These are phyloP conservation scores for Penicillium nucicola DNA, from an alignment of 495 filamentous ascomycete genomes.

Conservation along the genomic window DNA sequence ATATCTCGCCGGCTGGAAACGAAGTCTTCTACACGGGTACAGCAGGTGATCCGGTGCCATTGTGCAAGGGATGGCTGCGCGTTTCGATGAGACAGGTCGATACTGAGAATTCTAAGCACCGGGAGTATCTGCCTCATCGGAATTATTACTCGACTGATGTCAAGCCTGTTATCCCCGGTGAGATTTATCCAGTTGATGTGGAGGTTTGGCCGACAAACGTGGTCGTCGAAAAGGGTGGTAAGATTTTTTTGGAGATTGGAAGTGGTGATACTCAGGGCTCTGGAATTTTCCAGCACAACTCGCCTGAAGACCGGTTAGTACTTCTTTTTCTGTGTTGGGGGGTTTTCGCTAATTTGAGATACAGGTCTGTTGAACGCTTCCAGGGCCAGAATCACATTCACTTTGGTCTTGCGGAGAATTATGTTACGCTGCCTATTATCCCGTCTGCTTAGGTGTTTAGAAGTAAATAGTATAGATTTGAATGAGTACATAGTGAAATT, in stretches of 20 bases:
- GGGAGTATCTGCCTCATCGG: slow-evolving; percentile 53
- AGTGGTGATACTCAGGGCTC: slow-evolving; percentile 60
- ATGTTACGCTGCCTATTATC: slow-evolving; percentile 54
- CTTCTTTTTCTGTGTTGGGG: neutral
- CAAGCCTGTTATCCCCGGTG: slow-evolving; percentile 48
- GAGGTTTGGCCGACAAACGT: slow-evolving; percentile 71
- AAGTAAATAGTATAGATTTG: neutral
- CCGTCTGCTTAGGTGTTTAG: slow-evolving; percentile 22
- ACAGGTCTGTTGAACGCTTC: slow-evolving; percentile 43
- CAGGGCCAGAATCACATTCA: slow-evolving; percentile 53
- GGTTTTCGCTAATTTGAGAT: neutral
- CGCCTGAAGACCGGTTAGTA: slow-evolving; percentile 40
- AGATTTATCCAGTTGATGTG: slow-evolving; percentile 61
- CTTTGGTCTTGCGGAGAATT: slow-evolving; percentile 53
- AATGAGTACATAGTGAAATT: no score
- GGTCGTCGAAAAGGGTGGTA: slow-evolving; percentile 49
- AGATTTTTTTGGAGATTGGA: slow-evolving; percentile 55
- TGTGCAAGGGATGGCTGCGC: slow-evolving; percentile 45
- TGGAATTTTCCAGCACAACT: slow-evolving; percentile 56
- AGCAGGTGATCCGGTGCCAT: slow-evolving; percentile 44
- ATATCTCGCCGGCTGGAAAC: slow-evolving; percentile 51
- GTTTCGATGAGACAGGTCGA: slow-evolving; percentile 53
- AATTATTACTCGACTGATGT: slow-evolving; percentile 59
- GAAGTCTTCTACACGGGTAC: slow-evolving; percentile 62
- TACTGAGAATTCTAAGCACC: slow-evolving; percentile 43